Base-by-base conservation (phyloP, 2,329 filamentous ascomycete species). In the Furcasterigmium furcatum region DNA sequence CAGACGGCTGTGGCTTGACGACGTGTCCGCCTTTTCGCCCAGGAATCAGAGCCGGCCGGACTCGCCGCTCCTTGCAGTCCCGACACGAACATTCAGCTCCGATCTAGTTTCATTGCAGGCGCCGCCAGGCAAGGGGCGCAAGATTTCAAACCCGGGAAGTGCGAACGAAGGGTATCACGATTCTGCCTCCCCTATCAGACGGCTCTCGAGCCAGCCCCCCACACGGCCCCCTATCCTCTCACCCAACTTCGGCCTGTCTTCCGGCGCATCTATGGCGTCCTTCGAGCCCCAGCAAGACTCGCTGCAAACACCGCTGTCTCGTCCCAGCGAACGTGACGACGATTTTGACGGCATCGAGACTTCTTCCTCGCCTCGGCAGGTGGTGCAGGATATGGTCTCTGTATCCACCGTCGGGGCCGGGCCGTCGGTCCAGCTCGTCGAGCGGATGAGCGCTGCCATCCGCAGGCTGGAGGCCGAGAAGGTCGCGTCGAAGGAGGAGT, bases 381-480 rank as follows among this genome's bases (percentile, higher is more conserved):
- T 86, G 7, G 79, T 88, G 48, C 87, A 91, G 55, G 91, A 96
- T 58, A 87, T 95, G 71, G 80, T 94, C 24, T 95, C 89, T 2
- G 88, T 89, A 7, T 95, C 91, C 1, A 96, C 92, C 0, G 87
- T 90, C 9, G 92, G 85, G 1, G 91, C 92, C 0, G 94, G 94
- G 0, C 94, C 94, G 0, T 92, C 87, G 0, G 92, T 99, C 2
- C 92, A 97, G 66, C 80, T 99, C 1, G 91, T 99, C 14, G 94
- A 97, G 68, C 82, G 92, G 44, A 95, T 99, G 89, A 95, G 88
- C 59, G 89, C 91, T 3, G 89, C 91, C 0, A 91, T 99, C 38
- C 87, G 94, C 9, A 82, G 92, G 6, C 74, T 99, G 0, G 94
- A 99, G 62, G 89, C 84, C 41, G 94, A 99, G 62, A 95, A 95